A percentile compares a stretch with the other conserved stretches of the same genome.
phyloP scores from a whole-genome alignment of 2,329 filamentous ascomycete species.

The Dactylellina cionopaga region DNA sequence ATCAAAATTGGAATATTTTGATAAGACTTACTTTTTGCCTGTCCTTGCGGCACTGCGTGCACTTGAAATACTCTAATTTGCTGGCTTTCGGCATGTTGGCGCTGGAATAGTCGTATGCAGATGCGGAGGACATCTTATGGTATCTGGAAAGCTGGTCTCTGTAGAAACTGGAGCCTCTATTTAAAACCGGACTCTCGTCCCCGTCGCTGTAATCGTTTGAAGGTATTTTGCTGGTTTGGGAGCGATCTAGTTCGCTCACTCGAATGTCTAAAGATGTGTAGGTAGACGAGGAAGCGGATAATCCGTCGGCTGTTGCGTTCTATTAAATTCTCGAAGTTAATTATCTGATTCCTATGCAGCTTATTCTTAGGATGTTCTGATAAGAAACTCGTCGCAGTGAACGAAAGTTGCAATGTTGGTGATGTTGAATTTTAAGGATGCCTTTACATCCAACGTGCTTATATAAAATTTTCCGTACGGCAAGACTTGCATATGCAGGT shows the following conservation, averaged over 20 bases:
- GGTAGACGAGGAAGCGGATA: not conserved
- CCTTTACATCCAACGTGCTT: constrained; percentile 10
- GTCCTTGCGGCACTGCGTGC: constrained; percentile 49
- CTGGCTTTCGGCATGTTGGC: constrained; percentile 49
- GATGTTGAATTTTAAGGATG: constrained; percentile 38
- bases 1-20: not conserved
- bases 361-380: constrained; percentile 11
- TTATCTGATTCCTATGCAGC: constrained; percentile 3
- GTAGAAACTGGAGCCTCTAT: constrained; percentile 16
- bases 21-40: constrained; percentile 46
- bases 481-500: constrained; percentile 46
- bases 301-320: not conserved
- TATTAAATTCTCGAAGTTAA: not conserved
- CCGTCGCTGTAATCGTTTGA: constrained; percentile 2
- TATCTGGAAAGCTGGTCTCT: not conserved
- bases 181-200: not conserved
- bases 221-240: constrained; percentile 14
- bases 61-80: constrained; percentile 51
- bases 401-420: constrained; percentile 13
- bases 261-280: not conserved
- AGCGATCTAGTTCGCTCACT: constrained; percentile 29
- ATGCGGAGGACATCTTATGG: constrained; percentile 33
- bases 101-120: constrained; percentile 25
- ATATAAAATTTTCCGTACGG: constrained; percentile 46
- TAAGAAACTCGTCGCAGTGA: constrained; percentile 1